Base-by-base conservation (phyloP, 345 rosid genomes). In the Camelina hispida region DNA sequence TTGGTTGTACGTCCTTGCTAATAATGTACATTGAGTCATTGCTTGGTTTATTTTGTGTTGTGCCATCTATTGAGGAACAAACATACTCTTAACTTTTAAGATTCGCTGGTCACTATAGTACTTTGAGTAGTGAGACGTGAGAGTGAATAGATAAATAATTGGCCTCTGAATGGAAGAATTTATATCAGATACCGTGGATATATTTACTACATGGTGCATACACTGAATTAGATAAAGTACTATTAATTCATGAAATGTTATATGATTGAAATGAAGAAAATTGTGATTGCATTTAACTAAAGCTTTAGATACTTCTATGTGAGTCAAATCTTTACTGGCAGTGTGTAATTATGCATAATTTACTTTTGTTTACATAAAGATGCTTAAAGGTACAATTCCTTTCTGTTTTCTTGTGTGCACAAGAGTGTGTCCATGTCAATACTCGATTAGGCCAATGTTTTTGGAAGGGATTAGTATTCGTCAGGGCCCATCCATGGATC, bases 61-160 rank as follows among this genome's bases (percentile, higher is more conserved):
- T 54, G 16, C 9, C 75, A 20, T 76, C 50, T 53, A n/a, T 50
- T 28, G 15, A 51, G 72, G 56, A 37, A 34, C 28, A 40, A 15
- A 35, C 46, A 54, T 53, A 54, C 1, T 63, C 50, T 47, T 47
- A 15, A 25, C 66, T 35, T 69, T 62, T 44, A 54, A n/a, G 74
- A 69, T 37, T 9, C 10, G 43, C 42, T 59, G 46, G 30, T 69
- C 18, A 15, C 37, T 53, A 5, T 22, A 12, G 15, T 37, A 37
- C 12, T 57, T 74, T 4, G 3, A 20, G 13, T 66, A 20, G 20
- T 66, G 50, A 34, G 69, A n/a, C 59, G 20, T 66, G 50, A 34
- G 69, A n/a, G 66, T 66, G 14, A n/a, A 58, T 50, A 57, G 38
- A 15, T 15, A 16, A 58, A 28, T 47, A 30, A 50, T 40, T 68